Percentiles rank a stretch among this genome's conserved stretches.
Evolutionary conservation across 2,329 filamentous ascomycete genomes (phyloP).

Genomic region (Tolypocladium tropicale): DNA sequence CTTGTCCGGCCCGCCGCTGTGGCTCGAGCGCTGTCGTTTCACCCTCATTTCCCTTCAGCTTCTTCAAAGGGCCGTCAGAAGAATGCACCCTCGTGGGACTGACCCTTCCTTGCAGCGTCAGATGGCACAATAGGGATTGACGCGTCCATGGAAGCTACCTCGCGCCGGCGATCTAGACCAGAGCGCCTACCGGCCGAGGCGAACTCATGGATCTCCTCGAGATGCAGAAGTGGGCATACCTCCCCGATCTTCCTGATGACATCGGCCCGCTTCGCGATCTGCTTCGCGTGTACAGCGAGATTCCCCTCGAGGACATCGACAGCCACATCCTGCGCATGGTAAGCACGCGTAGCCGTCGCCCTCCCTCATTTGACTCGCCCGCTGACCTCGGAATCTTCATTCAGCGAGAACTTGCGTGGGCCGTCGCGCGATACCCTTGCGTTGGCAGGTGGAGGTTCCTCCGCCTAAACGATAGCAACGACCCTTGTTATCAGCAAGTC

Average conservation of each 20-base stretch:
- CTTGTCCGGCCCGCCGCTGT: not conserved
- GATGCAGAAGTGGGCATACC: slow-evolving; percentile 24
- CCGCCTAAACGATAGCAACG: slow-evolving; percentile 27
- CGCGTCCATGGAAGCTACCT: not conserved
- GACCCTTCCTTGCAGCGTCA: not conserved
- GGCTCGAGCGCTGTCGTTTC: not conserved
- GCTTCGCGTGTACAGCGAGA: slow-evolving; percentile 27
- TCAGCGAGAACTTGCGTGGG: slow-evolving; percentile 37
- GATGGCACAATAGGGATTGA: not conserved
- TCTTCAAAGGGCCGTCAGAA: not conserved
- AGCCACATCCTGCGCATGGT: slow-evolving; percentile 25
- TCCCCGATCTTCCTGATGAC: slow-evolving; percentile 24
- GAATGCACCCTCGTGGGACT: not conserved
- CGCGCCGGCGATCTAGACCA: not conserved
- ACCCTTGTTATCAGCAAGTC: slow-evolving; percentile 31
- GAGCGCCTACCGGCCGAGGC: not conserved
- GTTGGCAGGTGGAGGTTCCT: slow-evolving; percentile 42
- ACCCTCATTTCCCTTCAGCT: not conserved
- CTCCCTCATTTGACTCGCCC: no score
- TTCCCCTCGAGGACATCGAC: slow-evolving; percentile 23
- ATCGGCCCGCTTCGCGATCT: slow-evolving; percentile 24
- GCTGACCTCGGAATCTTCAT: not conserved
- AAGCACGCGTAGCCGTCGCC: slow-evolving; percentile 7
- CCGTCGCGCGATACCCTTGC: slow-evolving; percentile 30
- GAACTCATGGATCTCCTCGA: slow-evolving; percentile 23